Conservation (phyloP, 78 protist genomes). For the Blattamonas nauphoetae region DNA sequence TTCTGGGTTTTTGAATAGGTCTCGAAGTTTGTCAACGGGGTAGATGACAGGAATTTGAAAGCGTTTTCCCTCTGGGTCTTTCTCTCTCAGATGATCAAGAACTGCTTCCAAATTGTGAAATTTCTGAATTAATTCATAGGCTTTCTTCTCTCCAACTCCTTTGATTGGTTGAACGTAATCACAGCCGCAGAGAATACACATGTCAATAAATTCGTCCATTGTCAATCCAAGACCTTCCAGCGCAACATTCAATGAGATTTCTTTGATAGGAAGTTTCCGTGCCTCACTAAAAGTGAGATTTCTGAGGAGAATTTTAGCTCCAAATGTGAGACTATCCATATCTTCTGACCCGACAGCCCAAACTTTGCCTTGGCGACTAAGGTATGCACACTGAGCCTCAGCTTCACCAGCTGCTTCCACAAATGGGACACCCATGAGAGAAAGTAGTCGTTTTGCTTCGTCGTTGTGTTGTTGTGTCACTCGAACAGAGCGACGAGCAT, state of each 20-base stretch:
- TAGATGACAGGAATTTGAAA: conserved; percentile 3
- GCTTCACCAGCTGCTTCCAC: conserved; percentile 94
- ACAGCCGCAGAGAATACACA: conserved; percentile 74
- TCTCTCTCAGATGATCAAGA: background rate
- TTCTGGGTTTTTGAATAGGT: conserved; percentile 8
- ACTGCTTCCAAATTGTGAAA: conserved; percentile 13
- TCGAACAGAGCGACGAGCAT: conserved; percentile 34
- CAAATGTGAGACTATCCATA: conserved; percentile 93
- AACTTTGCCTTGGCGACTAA: conserved; percentile 50
- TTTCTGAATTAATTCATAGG: conserved; percentile 12
- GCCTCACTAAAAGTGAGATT: conserved; percentile 68
- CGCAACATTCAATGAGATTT: conserved; percentile 45
- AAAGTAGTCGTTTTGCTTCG: conserved; percentile 72
- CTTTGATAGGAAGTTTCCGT: conserved; percentile 67
- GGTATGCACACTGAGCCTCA: conserved; percentile 93
- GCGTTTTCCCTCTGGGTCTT: background rate
- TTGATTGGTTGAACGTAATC: conserved; percentile 29
- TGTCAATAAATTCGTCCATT: conserved; percentile 80
- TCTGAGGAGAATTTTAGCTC: conserved; percentile 58
- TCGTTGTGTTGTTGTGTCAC: conserved; percentile 74
- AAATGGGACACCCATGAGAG: conserved; percentile 91
- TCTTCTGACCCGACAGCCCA: conserved; percentile 86
- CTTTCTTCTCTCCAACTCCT: conserved; percentile 34
- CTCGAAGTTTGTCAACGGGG: conserved; percentile 9
- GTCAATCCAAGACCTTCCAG: conserved; percentile 58